Conservation (phyloP, 371 early-diverging fungal genomes). For the Apophysomyces trapeziformis region DNA sequence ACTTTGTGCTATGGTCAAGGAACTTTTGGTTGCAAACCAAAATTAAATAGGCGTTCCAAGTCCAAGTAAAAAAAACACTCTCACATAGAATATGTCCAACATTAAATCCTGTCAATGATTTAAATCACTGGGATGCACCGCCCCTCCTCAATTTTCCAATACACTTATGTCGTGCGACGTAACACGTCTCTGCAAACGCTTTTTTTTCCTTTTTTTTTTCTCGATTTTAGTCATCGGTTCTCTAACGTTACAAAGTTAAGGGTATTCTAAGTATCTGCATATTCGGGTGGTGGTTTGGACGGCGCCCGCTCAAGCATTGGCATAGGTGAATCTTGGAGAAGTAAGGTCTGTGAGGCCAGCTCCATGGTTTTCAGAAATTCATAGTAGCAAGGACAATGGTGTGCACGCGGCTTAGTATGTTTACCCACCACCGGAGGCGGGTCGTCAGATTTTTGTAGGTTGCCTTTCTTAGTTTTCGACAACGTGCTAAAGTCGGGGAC, state of each 20-base stretch:
- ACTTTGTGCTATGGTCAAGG: not conserved
- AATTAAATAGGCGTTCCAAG: not conserved
- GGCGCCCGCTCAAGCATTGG: constrained; percentile 36
- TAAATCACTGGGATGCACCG: not conserved
- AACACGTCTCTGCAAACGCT: not conserved
- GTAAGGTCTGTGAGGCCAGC: constrained; percentile 42
- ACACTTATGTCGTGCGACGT: constrained; percentile 8
- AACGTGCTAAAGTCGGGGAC: constrained; percentile 16
- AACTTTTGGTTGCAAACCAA: no score
- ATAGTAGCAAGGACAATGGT: constrained; percentile 45
- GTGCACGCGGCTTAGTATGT: constrained; percentile 16
- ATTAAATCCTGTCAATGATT: constrained; percentile 3
- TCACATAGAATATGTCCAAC: not conserved
- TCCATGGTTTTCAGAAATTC: constrained; percentile 46
- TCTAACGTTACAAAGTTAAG: constrained; percentile 4
- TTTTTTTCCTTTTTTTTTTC: not conserved
- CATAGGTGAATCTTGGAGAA: constrained; percentile 21
- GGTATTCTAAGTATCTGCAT: constrained; percentile 25
- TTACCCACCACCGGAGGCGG: constrained; percentile 8
- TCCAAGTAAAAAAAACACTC: not conserved
- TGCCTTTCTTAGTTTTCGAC: constrained; percentile 2
- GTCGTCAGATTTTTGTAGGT: constrained; percentile 4
- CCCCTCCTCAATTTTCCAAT: constrained; percentile 6
- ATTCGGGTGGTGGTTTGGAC: constrained; percentile 51
- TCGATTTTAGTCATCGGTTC: not conserved